Percentiles rank a stretch among this genome's conserved stretches.
Conservation (phyloP, 176 grass and related monocot species). For the Triticum monococcum region DNA sequence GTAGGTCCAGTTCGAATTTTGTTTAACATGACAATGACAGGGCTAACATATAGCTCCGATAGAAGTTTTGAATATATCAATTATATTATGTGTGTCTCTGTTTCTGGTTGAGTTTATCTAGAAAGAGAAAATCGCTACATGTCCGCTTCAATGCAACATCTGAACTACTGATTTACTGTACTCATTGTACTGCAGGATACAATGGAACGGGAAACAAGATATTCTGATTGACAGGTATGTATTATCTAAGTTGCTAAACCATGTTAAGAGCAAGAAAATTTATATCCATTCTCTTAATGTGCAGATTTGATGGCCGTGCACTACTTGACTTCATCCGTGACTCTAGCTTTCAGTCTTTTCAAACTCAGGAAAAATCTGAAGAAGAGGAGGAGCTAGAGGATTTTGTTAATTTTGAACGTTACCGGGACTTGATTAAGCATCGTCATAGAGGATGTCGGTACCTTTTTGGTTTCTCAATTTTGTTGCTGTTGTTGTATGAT, state of each 20-base stretch:
- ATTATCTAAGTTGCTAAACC: conserved; percentile 2
- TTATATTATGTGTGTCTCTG: background rate
- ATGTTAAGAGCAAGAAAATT: conserved; percentile 20
- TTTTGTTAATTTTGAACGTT: conserved; percentile 99
- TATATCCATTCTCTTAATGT: conserved; percentile 17
- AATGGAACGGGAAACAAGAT: conserved; percentile 96
- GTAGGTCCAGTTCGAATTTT: background rate
- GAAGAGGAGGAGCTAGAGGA: conserved; percentile 97
- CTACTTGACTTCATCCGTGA: conserved; percentile 96
- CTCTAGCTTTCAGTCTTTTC: conserved; percentile 55
- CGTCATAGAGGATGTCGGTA: conserved; percentile 99
- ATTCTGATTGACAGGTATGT: conserved; percentile 90
- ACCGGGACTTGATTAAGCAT: conserved; percentile 99
- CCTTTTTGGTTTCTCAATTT: conserved; percentile 68
- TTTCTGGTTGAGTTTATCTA: conserved; percentile 1
- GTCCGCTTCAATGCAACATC: background rate
- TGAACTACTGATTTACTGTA: background rate
- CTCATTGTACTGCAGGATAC: conserved; percentile 62
- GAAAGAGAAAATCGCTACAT: background rate
- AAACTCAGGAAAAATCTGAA: conserved; percentile 78
- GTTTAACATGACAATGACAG: background rate
- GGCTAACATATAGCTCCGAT: background rate
- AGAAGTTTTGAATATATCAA: background rate
- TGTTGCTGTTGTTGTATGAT: conserved; percentile 34
- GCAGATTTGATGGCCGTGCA: conserved; percentile 98